phyloP scores from a whole-genome alignment of 192 early-diverging fungal genomes.

The Glomus cerebriforme region DNA sequence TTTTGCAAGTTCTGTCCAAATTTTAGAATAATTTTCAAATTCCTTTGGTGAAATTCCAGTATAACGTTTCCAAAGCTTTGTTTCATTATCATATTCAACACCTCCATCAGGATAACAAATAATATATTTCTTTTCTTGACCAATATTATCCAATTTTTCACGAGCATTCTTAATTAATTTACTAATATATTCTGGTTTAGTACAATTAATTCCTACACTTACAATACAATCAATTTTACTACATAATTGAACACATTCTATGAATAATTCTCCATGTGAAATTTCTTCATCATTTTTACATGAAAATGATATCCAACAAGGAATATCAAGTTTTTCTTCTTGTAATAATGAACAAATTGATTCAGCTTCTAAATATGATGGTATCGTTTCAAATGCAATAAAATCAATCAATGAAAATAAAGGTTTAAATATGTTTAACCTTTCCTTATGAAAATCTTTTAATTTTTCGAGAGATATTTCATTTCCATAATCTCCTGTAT shows the following conservation, averaged over 20 bases:
- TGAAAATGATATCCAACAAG: conserved; percentile 63
- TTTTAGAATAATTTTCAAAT: conserved; percentile 41
- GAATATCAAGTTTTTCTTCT: conserved; percentile 15
- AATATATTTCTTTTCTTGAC: conserved; percentile 37
- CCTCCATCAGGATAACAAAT: conserved; percentile 61
- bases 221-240: conserved; percentile 39
- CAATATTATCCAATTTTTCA: conserved; percentile 13
- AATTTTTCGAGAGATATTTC: conserved; percentile 41
- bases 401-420: conserved; percentile 50
- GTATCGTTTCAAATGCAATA: conserved; percentile 71
- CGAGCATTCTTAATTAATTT: conserved; percentile 28
- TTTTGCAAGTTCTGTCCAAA: conserved; percentile 44
- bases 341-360: conserved; percentile 51
- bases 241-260: conserved; percentile 40
- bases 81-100: conserved; percentile 43
- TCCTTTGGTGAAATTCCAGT: conserved; percentile 22
- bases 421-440: conserved; percentile 41
- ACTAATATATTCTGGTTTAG: conserved; percentile 44
- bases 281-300: conserved; percentile 40
- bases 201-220: conserved; percentile 69
- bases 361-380: conserved; percentile 54
- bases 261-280: conserved; percentile 53
- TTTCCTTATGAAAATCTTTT: conserved; percentile 54
- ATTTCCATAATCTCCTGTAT: conserved; percentile 59
- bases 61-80: conserved; percentile 38